Conservation (phyloP, 805 yeast species). For the Wickerhamiella hasegawae region DNA sequence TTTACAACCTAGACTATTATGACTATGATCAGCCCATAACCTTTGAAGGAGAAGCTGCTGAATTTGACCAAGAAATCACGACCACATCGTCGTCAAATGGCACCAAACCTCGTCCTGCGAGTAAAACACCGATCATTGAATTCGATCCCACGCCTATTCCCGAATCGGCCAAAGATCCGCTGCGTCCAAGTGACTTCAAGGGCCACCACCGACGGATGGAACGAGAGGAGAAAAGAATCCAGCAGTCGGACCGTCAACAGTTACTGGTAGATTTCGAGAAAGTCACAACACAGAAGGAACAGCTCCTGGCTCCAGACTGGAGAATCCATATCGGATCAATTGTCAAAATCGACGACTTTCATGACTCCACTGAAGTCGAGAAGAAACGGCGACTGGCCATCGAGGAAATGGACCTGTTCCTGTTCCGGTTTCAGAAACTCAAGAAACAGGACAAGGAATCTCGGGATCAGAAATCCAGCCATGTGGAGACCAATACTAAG, state of each 20-base stretch:
- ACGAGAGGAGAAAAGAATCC: conserved; percentile 47
- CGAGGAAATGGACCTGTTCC: conserved; percentile 26
- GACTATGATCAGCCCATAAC: conserved; percentile 8
- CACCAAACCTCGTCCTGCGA: too few relatives aligned
- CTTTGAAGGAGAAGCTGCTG: too few relatives aligned
- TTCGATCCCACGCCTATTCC: background rate
- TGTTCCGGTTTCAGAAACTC: conserved; percentile 12
- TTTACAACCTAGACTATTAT: conserved; percentile 10
- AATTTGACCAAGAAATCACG: too few relatives aligned
- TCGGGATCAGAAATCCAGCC: too few relatives aligned
- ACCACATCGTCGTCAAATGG: too few relatives aligned
- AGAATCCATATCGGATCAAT: conserved; percentile 28
- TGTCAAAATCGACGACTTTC: conserved; percentile 33
- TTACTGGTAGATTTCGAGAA: conserved; percentile 42
- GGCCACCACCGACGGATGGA: conserved; percentile 42
- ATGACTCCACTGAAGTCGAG: conserved; percentile 34
- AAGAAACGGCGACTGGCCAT: conserved; percentile 37
- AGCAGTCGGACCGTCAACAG: conserved; percentile 35
- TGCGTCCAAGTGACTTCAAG: conserved; percentile 27
- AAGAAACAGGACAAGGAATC: conserved; percentile 4
- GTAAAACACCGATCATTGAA: too few relatives aligned
- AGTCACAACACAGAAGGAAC: conserved; percentile 26
- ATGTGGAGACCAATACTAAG: too few relatives aligned
- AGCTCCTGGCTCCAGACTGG: conserved; percentile 35
- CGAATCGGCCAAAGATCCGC: conserved; percentile 24